phyloP scores from a whole-genome alignment of 345 rosid genomes.

The Linum trigynum region DNA sequence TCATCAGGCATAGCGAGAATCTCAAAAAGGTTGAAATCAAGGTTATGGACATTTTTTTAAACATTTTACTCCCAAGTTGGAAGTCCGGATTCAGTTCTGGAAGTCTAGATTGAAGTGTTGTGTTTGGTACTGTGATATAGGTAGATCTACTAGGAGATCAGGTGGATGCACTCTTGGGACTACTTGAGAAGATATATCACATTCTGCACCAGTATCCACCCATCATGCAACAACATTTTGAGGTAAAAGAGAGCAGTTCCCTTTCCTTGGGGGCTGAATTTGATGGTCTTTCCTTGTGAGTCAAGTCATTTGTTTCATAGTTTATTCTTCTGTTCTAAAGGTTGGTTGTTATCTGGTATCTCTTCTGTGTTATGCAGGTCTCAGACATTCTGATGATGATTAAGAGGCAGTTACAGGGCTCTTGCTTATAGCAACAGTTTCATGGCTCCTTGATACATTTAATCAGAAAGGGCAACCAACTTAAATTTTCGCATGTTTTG shows the following conservation, averaged over 20 bases:
- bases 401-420: conserved; percentile 32
- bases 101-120: too few relatives aligned
- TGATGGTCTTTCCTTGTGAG: background rate
- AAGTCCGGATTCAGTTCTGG: background rate
- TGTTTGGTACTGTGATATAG: conserved; percentile 15
- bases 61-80: background rate
- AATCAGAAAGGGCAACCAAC: too few relatives aligned
- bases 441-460: too few relatives aligned
- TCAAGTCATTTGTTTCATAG: background rate
- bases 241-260: conserved; percentile 25
- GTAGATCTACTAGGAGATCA: conserved; percentile 83
- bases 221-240: conserved; percentile 32
- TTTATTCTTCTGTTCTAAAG: background rate
- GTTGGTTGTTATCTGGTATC: background rate
- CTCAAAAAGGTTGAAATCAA: conserved; percentile 73
- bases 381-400: conserved; percentile 42
- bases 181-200: conserved; percentile 45
- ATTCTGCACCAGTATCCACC: conserved; percentile 33
- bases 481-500: too few relatives aligned
- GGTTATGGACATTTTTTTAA: conserved; percentile 27
- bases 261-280: conserved; percentile 1
- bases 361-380: conserved; percentile 29
- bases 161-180: conserved; percentile 43
- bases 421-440: background rate
- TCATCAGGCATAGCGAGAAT: conserved; percentile 50